A percentile compares a stretch with the other conserved stretches of the same genome.
Evolutionary conservation across 2,329 filamentous ascomycete genomes (phyloP).

Genomic region (Trichoderma sp.): DNA sequence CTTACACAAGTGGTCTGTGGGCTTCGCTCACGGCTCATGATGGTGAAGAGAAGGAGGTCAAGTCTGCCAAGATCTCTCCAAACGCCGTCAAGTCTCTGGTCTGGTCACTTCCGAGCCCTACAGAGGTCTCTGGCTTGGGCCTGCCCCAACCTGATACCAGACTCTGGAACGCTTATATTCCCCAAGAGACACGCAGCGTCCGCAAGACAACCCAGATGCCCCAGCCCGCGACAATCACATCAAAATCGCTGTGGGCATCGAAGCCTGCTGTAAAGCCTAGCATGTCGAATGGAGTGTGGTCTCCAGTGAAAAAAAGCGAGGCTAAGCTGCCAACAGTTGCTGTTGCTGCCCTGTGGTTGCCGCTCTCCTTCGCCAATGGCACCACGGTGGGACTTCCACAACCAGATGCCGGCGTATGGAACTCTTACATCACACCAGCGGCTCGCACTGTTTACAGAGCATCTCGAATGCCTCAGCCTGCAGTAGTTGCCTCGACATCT

Average conservation of each 20-base stretch:
- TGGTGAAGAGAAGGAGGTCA: neutral
- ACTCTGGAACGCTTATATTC: constrained; percentile 11
- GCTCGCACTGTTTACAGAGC: neutral
- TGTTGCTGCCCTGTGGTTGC: neutral
- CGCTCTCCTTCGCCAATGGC: neutral
- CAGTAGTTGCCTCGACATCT: neutral
- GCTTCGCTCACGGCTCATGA: neutral
- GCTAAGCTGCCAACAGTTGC: neutral
- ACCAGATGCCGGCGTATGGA: neutral
- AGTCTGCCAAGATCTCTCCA: neutral
- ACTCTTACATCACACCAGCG: neutral
- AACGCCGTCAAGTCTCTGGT: neutral
- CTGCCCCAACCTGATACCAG: neutral
- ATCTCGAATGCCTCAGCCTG: neutral
- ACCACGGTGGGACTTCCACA: neutral
- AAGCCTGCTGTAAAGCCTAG: neutral
- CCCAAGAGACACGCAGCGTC: neutral
- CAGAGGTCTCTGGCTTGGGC: neutral
- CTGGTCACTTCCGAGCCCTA: neutral
- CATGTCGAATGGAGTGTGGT: neutral
- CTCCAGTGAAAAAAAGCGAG: neutral
- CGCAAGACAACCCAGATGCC: neutral
- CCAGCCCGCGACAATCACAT: neutral
- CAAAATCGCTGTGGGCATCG: constrained; percentile 11
- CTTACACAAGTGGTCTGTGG: neutral